phyloP scores from a whole-genome alignment of 202 grass and related monocot species.

The Zoysia matrella region DNA sequence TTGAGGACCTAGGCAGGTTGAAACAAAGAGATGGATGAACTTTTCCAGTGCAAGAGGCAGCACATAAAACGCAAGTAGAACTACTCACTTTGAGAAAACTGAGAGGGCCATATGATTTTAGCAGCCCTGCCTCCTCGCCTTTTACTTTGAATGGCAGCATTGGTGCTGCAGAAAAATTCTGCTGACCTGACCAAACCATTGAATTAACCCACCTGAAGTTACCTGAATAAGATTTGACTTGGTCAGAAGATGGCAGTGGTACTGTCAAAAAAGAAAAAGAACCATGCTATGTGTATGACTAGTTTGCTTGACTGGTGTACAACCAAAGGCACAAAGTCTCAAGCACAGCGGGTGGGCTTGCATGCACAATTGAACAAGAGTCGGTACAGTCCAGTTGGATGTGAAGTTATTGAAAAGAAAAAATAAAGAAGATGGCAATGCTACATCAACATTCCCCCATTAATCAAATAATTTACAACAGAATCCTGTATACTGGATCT shows the following conservation, averaged over 20 bases:
- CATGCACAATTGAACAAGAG: no score
- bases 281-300: no score
- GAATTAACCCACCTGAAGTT: conserved; percentile 61
- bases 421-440: background rate
- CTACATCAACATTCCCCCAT: background rate
- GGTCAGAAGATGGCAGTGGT: background rate
- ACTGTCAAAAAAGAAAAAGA: background rate
- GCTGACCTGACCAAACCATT: conserved; percentile 53
- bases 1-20: no score
- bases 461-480: background rate
- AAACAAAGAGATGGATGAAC: background rate
- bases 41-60: background rate
- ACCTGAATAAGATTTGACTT: conserved; percentile 23
- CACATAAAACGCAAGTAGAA: background rate
- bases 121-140: conserved; percentile 44
- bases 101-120: conserved; percentile 52
- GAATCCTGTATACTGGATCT: background rate
- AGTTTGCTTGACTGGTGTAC: no score
- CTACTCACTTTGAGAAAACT: conserved; percentile 54
- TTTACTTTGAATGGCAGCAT: conserved; percentile 37
- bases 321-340: no score
- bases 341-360: no score
- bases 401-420: no score
- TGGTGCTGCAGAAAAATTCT: conserved; percentile 42
- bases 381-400: no score